Conservation (phyloP, 129 eudicot genomes). For the Erigeron canadensis region DNA sequence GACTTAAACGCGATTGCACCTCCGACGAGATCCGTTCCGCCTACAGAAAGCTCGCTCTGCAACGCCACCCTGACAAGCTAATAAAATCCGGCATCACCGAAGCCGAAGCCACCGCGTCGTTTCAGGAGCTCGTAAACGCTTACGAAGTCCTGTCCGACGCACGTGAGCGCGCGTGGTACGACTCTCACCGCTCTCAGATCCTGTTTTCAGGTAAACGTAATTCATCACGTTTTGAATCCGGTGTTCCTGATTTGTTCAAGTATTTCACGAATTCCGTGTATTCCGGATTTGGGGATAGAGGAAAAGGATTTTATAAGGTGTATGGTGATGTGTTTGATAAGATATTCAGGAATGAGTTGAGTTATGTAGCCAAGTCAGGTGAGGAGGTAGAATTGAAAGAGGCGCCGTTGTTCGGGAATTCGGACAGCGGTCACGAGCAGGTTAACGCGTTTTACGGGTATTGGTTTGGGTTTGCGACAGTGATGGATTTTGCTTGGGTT, state of each 20-base stretch:
- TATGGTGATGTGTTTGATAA: conserved; percentile 75
- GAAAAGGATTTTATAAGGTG: conserved; percentile 83
- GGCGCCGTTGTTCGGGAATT: conserved; percentile 90
- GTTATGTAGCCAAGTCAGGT: conserved; percentile 55
- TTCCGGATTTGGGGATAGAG: conserved; percentile 61
- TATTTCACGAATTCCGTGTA: conserved; percentile 69
- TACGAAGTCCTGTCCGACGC: conserved; percentile 92
- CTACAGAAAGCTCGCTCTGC: conserved; percentile 85
- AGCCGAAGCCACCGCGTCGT: conserved; percentile 84
- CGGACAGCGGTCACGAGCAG: conserved; percentile 66
- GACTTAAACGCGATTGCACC: conserved; percentile 59
- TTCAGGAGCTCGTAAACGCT: conserved; percentile 91
- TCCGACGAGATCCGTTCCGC: conserved; percentile 91
- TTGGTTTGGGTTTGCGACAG: conserved; percentile 80
- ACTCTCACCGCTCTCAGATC: conserved; percentile 92
- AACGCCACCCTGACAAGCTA: conserved; percentile 98
- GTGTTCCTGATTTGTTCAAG: conserved; percentile 65
- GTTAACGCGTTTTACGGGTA: conserved; percentile 90
- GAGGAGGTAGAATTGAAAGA: conserved; percentile 45
- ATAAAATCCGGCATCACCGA: conserved; percentile 71
- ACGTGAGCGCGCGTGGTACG: conserved; percentile 92
- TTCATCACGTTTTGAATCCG: conserved; percentile 20
- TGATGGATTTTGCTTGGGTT: conserved; percentile 90
- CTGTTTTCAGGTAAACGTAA: conserved; percentile 43
- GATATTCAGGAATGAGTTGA: conserved; percentile 62